phyloP scores from a whole-genome alignment of 106 monocot species.

The Acanthochlamys bracteata region DNA sequence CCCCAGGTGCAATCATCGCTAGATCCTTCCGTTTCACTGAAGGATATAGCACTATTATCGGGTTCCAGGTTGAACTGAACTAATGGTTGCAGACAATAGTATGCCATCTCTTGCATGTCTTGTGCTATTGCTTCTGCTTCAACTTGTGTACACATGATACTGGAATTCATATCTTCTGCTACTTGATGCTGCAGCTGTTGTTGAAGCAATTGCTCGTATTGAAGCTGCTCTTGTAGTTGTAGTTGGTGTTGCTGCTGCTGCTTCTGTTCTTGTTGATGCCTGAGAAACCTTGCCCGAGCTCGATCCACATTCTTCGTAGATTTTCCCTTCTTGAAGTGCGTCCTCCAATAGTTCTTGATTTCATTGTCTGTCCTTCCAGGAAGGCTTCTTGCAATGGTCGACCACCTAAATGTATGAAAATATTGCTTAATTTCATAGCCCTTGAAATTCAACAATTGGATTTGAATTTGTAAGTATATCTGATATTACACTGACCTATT shows the following conservation, averaged over 20 bases:
- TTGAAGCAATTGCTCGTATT: constrained; percentile 8
- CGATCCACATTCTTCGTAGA: constrained; percentile 40
- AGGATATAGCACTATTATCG: neutral
- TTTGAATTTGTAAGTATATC: no score
- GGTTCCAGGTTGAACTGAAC: neutral
- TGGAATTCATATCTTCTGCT: neutral
- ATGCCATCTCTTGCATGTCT: constrained; percentile 19
- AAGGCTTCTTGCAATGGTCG: constrained; percentile 59
- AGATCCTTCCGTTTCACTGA: constrained; percentile 8
- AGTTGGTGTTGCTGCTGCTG: constrained; percentile 6
- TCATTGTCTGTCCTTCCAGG: constrained; percentile 58
- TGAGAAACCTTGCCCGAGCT: constrained; percentile 27
- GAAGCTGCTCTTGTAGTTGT: neutral
- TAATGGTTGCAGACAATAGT: constrained; percentile 11
- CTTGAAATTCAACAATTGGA: no score
- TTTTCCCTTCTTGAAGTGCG: constrained; percentile 67
- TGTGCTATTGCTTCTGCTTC: constrained; percentile 1
- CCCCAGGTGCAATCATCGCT: constrained; percentile 32
- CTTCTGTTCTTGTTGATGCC: constrained; percentile 19
- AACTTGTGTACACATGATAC: neutral
- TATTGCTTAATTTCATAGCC: neutral
- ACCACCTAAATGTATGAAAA: constrained; percentile 34
- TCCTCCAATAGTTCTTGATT: constrained; percentile 76
- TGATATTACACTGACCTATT: constrained; percentile 42
- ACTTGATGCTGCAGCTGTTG: neutral